Evolutionary conservation across 2,329 filamentous ascomycete genomes (phyloP).

Genomic region (Penicillium olsonii): DNA sequence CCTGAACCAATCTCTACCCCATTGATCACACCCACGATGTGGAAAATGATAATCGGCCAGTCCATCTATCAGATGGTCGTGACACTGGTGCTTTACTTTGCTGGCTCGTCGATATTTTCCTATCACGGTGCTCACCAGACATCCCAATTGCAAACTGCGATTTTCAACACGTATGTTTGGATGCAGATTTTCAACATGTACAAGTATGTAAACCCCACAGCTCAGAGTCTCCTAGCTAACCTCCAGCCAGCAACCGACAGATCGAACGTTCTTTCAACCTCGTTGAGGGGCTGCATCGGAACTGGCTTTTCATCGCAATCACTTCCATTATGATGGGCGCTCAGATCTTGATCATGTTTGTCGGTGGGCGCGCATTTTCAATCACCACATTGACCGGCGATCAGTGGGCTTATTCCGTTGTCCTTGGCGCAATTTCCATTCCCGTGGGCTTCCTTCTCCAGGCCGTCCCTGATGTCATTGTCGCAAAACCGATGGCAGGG

Average conservation of each 20-base stretch:
- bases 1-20: constrained; percentile 44
- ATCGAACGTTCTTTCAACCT: constrained; percentile 65
- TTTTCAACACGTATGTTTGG: constrained; percentile 73
- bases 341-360: constrained; percentile 60
- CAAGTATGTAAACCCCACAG: constrained; percentile 46
- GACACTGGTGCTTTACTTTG: constrained; percentile 54
- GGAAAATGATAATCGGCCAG: constrained; percentile 45
- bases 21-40: constrained; percentile 45
- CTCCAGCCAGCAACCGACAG: constrained; percentile 51
- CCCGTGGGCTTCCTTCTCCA: constrained; percentile 43
- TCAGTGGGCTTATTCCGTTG: constrained; percentile 59
- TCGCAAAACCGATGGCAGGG: constrained; percentile 5
- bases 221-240: too few relatives aligned
- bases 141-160: constrained; percentile 58
- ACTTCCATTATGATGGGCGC: constrained; percentile 59
- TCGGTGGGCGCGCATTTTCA: constrained; percentile 58
- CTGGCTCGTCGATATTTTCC: constrained; percentile 56
- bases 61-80: constrained; percentile 41
- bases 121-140: constrained; percentile 47
- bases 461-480: not conserved
- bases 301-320: constrained; percentile 61
- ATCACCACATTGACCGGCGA: constrained; percentile 52
- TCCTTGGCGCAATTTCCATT: constrained; percentile 52
- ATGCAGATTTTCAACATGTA: constrained; percentile 73
- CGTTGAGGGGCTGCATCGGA: constrained; percentile 59